phyloP scores from a whole-genome alignment of 2,329 filamentous ascomycete genomes.

The Colletotrichum plurivorum region DNA sequence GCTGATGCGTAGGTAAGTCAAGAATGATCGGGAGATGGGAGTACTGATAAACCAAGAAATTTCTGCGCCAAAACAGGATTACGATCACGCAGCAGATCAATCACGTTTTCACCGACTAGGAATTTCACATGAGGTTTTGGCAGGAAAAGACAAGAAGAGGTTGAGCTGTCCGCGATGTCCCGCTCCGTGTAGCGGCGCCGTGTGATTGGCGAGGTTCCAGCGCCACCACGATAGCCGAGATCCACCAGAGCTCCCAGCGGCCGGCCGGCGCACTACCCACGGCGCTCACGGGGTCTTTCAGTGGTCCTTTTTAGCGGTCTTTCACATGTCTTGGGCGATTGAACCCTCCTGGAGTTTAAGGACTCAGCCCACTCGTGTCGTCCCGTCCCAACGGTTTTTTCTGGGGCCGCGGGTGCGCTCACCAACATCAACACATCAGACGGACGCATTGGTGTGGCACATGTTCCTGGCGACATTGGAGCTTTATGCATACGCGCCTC shows the following conservation, averaged over 20 bases:
- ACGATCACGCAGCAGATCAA: conserved; percentile 2
- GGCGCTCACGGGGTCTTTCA: conserved; percentile 29
- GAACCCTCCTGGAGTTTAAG: background rate
- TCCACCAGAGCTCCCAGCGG: conserved; percentile 36
- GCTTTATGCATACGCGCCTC: conserved; percentile 9
- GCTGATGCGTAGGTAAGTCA: no score
- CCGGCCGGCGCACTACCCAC: conserved; percentile 27
- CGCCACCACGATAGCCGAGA: conserved; percentile 39
- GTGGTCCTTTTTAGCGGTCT: background rate
- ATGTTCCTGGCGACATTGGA: conserved; percentile 15
- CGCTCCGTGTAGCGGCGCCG: conserved; percentile 36
- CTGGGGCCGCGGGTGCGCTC: background rate
- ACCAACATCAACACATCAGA: conserved; percentile 32
- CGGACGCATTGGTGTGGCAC: conserved; percentile 22
- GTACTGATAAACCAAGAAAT: conserved; percentile 13
- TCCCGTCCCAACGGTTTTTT: conserved; percentile 37
- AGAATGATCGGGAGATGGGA: background rate
- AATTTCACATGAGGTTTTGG: conserved; percentile 37
- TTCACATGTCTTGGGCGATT: background rate
- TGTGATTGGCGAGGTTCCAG: conserved; percentile 40
- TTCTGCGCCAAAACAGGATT: background rate
- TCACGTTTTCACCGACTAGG: conserved; percentile 38
- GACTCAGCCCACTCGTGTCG: background rate
- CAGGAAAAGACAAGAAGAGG: background rate
- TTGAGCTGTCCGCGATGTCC: conserved; percentile 29